A percentile compares a stretch with the other conserved stretches of the same genome.
phyloP scores from a whole-genome alignment of 2,329 filamentous ascomycete species.

The Nothopassalora personata region DNA sequence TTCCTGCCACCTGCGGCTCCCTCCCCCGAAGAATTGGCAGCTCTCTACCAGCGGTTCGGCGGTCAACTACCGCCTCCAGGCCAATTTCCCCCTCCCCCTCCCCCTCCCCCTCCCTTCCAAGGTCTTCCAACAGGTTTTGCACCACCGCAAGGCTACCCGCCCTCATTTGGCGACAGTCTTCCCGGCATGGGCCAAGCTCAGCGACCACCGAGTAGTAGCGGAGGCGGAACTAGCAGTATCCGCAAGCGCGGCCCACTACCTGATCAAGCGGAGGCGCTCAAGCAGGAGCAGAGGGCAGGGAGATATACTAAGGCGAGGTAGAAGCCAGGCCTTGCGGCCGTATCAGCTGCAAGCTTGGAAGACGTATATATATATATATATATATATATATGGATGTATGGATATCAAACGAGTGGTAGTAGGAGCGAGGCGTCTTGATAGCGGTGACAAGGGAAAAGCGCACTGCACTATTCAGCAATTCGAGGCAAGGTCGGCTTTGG shows the following conservation, averaged over 20 bases:
- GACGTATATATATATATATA: too few species aligned
- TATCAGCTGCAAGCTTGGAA: background rate
- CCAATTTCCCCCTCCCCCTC: constrained; percentile 25
- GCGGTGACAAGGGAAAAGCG: too few species aligned
- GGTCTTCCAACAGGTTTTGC: constrained; percentile 32
- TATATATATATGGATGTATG: too few species aligned
- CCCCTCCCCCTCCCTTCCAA: constrained; percentile 27
- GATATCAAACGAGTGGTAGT: background rate
- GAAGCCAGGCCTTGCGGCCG: background rate
- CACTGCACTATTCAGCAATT: too few species aligned
- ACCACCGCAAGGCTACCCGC: constrained; percentile 27
- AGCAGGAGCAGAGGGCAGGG: constrained; percentile 64
- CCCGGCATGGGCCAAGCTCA: constrained; percentile 25
- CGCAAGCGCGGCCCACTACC: constrained; percentile 66
- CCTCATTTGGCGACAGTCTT: constrained; percentile 6
- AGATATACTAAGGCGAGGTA: constrained; percentile 41
- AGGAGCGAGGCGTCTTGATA: too few species aligned
- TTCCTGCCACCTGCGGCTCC: constrained; percentile 5
- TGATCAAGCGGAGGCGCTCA: constrained; percentile 76
- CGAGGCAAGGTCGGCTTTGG: too few species aligned
- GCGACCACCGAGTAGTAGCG: constrained; percentile 19
- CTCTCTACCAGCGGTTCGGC: background rate
- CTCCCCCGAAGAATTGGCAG: background rate
- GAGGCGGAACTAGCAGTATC: constrained; percentile 29
- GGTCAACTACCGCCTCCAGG: constrained; percentile 26